A percentile compares a stretch with the other conserved stretches of the same genome.
Conservation (phyloP, 2,329 filamentous ascomycete genomes). For the Hirsutella minnesotensis region DNA sequence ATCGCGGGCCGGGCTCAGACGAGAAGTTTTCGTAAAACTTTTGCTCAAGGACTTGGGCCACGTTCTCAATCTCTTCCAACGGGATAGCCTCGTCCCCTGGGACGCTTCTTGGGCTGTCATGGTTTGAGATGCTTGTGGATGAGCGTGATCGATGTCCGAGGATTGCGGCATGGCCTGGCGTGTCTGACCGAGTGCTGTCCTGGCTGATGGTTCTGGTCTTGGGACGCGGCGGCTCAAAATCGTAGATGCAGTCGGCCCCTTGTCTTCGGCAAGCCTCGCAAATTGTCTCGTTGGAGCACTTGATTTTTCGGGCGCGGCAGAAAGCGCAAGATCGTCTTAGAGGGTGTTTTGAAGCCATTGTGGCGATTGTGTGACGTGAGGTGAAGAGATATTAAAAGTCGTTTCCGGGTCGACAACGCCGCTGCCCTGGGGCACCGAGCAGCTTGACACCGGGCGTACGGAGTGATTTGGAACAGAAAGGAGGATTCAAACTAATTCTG, state of each 20-base stretch:
- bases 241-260: constrained; percentile 25
- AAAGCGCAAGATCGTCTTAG: constrained; percentile 23
- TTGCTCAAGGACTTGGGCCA: constrained; percentile 17
- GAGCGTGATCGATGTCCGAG: constrained; percentile 14
- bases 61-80: constrained; percentile 11
- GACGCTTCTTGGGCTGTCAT: constrained; percentile 11
- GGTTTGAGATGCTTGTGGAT: constrained; percentile 12
- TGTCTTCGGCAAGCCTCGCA: constrained; percentile 24
- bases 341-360: constrained; percentile 19
- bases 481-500: not conserved
- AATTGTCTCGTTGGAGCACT: constrained; percentile 24
- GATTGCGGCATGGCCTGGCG: constrained; percentile 6
- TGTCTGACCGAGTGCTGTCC: constrained; percentile 11
- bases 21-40: constrained; percentile 18
- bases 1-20: constrained; percentile 6
- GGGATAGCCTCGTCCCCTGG: constrained; percentile 10
- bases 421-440: not conserved
- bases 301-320: constrained; percentile 25
- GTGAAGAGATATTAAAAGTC: not conserved
- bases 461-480: not conserved
- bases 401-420: not conserved
- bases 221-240: constrained; percentile 20
- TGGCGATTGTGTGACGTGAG: not conserved
- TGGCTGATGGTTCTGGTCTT: constrained; percentile 16
- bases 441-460: not conserved